These are phyloP conservation scores for Cryptosporidium andersoni DNA, from an alignment of 169 alveolate genomes.

Conservation along the genomic window DNA sequence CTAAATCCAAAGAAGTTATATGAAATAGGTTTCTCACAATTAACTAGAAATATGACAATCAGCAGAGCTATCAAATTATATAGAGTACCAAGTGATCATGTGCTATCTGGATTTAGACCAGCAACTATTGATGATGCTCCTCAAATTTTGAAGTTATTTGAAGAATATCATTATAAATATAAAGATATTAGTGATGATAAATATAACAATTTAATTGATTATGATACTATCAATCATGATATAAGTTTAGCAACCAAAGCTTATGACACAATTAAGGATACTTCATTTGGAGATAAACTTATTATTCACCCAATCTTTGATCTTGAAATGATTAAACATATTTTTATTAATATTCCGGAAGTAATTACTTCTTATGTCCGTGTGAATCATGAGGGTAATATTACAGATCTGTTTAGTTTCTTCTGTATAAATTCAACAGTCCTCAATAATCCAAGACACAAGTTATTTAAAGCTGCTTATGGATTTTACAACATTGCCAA, in stretches of 20 bases:
- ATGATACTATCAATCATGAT: constrained; percentile 42
- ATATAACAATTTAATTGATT: constrained; percentile 71
- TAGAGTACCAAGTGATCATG: constrained; percentile 81
- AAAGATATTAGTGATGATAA: constrained; percentile 76
- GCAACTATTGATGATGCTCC: constrained; percentile 31
- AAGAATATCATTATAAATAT: constrained; percentile 87
- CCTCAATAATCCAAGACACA: constrained; percentile 84
- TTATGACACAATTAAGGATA: constrained; percentile 11
- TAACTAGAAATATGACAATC: constrained; percentile 86
- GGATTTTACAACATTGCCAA: constrained; percentile 89
- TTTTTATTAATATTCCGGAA: constrained; percentile 87
- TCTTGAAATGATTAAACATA: constrained; percentile 89
- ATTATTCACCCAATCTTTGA: constrained; percentile 85
- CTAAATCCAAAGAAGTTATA: constrained; percentile 79
- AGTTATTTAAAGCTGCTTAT: constrained; percentile 87
- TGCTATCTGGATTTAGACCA: constrained; percentile 75
- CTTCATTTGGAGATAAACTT: constrained; percentile 71
- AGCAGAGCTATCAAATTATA: constrained; percentile 88
- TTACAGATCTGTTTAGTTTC: constrained; percentile 93
- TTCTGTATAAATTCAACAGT: constrained; percentile 91
- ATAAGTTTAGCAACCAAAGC: constrained; percentile 29
- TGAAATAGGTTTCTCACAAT: constrained; percentile 82
- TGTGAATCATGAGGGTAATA: constrained; percentile 78
- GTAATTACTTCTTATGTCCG: constrained; percentile 93
- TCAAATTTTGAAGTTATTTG: constrained; percentile 87